Evolutionary conservation across 176 grass and related monocot species (phyloP).

Genomic region (Triticum turgidum): DNA sequence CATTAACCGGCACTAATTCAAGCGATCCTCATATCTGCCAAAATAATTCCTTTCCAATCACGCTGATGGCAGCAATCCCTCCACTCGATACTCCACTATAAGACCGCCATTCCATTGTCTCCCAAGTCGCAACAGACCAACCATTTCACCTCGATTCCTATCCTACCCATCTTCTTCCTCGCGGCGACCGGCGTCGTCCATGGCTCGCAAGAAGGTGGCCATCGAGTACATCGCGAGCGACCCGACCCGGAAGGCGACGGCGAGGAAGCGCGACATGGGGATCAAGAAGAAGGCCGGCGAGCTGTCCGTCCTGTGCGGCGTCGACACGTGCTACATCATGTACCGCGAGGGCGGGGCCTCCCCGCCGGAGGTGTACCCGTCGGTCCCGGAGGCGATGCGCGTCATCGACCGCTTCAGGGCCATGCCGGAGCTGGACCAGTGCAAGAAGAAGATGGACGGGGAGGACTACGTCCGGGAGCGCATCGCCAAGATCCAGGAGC

Average conservation of each 20-base stretch:
- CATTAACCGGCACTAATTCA: not conserved
- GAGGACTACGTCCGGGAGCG: constrained; percentile 40
- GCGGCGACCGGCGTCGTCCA: not conserved
- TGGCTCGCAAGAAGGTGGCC: constrained; percentile 35
- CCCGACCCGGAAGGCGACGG: not conserved
- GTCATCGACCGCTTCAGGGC: constrained; percentile 40
- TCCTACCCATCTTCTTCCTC: not conserved
- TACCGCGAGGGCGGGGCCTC: not conserved
- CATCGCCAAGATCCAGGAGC: constrained; percentile 33
- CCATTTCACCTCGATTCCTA: not conserved
- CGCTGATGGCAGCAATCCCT: not conserved
- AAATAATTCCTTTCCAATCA: constrained; percentile 2
- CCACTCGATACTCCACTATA: not conserved
- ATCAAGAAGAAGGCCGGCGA: constrained; percentile 37
- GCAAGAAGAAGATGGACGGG: constrained; percentile 56
- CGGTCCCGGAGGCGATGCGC: not conserved
- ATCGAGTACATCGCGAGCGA: constrained; percentile 30
- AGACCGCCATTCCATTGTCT: not conserved
- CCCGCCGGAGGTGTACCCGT: not conserved
- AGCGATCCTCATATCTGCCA: not conserved
- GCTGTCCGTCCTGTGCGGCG: constrained; percentile 34
- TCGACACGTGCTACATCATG: not conserved
- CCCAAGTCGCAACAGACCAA: not conserved
- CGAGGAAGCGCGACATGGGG: constrained; percentile 25
- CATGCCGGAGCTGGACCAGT: constrained; percentile 48